Evolutionary conservation across 768 basidiomycete genomes (phyloP).

Genomic region (Hirschioporus abietinus): DNA sequence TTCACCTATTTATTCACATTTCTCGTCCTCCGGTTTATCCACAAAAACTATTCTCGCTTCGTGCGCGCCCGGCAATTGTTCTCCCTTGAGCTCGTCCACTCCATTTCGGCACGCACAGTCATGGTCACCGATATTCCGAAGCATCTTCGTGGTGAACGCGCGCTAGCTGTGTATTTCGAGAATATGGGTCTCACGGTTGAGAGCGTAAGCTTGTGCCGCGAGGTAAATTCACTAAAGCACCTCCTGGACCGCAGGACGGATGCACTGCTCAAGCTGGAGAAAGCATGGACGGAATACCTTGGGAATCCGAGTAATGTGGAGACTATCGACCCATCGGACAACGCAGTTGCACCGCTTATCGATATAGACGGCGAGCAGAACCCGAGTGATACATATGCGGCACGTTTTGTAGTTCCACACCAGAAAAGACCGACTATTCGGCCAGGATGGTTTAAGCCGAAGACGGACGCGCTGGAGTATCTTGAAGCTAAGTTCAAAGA

Average conservation of each 20-base stretch:
- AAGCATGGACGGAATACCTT: slow-evolving; percentile 85
- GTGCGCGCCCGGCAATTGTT: slow-evolving; percentile 89
- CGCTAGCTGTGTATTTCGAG: slow-evolving; percentile 92
- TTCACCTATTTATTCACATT: slow-evolving; percentile 94
- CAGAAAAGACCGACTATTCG: slow-evolving; percentile 72
- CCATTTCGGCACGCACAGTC: slow-evolving; percentile 89
- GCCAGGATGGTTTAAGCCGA: slow-evolving; percentile 65
- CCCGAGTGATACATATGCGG: slow-evolving; percentile 45
- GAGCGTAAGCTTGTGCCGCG: slow-evolving; percentile 84
- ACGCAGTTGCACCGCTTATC: slow-evolving; percentile 38
- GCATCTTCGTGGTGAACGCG: slow-evolving; percentile 80
- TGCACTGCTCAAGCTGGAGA: slow-evolving; percentile 76
- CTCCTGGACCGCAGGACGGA: slow-evolving; percentile 76
- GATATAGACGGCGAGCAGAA: slow-evolving; percentile 43
- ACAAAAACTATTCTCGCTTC: slow-evolving; percentile 86
- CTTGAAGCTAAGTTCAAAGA: slow-evolving; percentile 75
- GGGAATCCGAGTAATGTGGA: slow-evolving; percentile 90
- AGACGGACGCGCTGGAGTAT: slow-evolving; percentile 87
- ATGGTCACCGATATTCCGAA: slow-evolving; percentile 79
- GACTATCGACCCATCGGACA: slow-evolving; percentile 69
- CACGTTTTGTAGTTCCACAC: slow-evolving; percentile 67
- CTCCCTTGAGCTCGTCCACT: slow-evolving; percentile 90
- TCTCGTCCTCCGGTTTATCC: slow-evolving; percentile 79
- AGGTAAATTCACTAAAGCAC: slow-evolving; percentile 65
- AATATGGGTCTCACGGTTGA: slow-evolving; percentile 83